Evolutionary conservation across 2,329 filamentous ascomycete species (phyloP).

Genomic region (Colletotrichum euphorbiae): DNA sequence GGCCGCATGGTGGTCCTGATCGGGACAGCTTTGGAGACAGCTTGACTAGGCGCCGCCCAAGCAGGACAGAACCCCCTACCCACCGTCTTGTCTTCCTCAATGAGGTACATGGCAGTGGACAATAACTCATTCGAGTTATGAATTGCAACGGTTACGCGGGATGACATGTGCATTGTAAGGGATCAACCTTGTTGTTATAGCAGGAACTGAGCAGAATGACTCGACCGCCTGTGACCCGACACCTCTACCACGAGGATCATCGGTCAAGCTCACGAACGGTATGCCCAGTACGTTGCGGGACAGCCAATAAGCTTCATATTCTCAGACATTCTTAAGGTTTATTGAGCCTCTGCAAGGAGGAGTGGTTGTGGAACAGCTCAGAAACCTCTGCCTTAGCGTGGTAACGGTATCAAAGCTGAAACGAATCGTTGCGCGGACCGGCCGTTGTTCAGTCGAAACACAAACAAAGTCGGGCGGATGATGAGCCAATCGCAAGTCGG

Average conservation of each 20-base stretch:
- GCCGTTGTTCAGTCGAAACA: slow-evolving; percentile 33
- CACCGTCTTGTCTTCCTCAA: neutral
- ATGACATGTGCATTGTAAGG: slow-evolving; percentile 26
- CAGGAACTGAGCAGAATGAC: neutral
- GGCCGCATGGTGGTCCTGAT: slow-evolving; percentile 33
- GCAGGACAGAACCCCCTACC: neutral
- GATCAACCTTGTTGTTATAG: neutral
- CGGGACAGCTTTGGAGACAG: slow-evolving; percentile 9
- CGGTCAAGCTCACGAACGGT: slow-evolving; percentile 23
- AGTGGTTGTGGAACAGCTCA: neutral
- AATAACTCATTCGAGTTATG: slow-evolving; percentile 16
- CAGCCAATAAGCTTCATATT: slow-evolving; percentile 11
- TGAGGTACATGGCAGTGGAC: neutral
- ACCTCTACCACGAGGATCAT: neutral
- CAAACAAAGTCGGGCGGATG: slow-evolving; percentile 16
- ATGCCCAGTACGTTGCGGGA: neutral
- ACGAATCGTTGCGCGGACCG: slow-evolving; percentile 19
- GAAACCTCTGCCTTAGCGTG: neutral
- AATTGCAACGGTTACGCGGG: slow-evolving; percentile 5
- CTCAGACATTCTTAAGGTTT: neutral
- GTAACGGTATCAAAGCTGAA: slow-evolving; percentile 33
- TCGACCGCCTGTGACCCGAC: slow-evolving; percentile 3
- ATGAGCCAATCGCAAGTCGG: slow-evolving; percentile 29
- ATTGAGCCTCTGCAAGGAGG: neutral
- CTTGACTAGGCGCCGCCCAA: slow-evolving; percentile 7